Evolutionary conservation across 129 eudicot genomes (phyloP).

Genomic region (Helichrysum umbraculigerum): DNA sequence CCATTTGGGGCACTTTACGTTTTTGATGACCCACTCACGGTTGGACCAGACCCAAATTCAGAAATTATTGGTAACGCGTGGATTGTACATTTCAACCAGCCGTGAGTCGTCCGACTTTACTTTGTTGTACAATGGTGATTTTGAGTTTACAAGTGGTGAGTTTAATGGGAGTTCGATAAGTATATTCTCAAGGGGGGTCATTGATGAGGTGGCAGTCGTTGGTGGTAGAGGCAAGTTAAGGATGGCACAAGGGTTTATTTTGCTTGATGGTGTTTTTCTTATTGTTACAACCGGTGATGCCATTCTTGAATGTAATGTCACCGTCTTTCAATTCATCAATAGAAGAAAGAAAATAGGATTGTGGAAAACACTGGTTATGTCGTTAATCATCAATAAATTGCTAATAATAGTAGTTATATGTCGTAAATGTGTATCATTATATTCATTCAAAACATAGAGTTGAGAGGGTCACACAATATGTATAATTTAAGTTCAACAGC

Average conservation of each 20-base stretch:
- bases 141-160: slow-evolving; percentile 39
- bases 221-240: slow-evolving; percentile 50
- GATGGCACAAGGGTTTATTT: slow-evolving; percentile 43
- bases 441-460: too few relatives aligned
- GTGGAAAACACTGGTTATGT: too few relatives aligned
- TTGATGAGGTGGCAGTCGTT: slow-evolving; percentile 41
- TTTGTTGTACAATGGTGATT: slow-evolving; percentile 32
- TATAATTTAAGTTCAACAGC: too few relatives aligned
- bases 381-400: too few relatives aligned
- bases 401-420: too few relatives aligned
- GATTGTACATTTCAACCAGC: slow-evolving; percentile 32
- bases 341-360: too few relatives aligned
- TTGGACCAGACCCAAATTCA: slow-evolving; percentile 25
- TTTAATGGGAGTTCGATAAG: slow-evolving; percentile 47
- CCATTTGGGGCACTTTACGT: slow-evolving; percentile 26
- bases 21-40: slow-evolving; percentile 33
- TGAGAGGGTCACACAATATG: too few relatives aligned
- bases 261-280: slow-evolving; percentile 20
- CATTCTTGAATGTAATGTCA: slow-evolving; percentile 39
- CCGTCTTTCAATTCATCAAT: slow-evolving; percentile 30
- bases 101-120: slow-evolving; percentile 22
- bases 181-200: slow-evolving; percentile 41
- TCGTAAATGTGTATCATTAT: too few relatives aligned
- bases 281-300: slow-evolving; percentile 36
- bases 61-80: slow-evolving; percentile 41